Evolutionary conservation across 108 stramenopile species (phyloP).

Genomic region (Fragilariopsis cylindrus): DNA sequence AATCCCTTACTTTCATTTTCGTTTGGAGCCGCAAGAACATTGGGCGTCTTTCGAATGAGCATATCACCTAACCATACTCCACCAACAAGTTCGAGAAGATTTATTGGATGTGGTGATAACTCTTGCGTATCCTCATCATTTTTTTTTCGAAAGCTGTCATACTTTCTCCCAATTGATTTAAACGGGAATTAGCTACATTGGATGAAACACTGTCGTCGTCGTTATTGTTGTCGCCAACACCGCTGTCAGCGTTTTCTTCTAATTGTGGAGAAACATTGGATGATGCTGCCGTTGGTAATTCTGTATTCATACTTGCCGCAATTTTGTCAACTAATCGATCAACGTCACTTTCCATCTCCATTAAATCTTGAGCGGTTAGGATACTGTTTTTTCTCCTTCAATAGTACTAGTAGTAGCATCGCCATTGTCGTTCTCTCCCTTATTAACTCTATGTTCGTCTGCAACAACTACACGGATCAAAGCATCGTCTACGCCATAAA

Average conservation of each 20-base stretch:
- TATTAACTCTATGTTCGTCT: constrained; percentile 29
- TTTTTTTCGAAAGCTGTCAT: constrained; percentile 24
- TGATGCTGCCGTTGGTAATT: background rate
- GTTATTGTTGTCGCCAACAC: background rate
- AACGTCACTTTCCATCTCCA: constrained; percentile 51
- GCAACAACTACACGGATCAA: constrained; percentile 49
- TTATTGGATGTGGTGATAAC: constrained; percentile 47
- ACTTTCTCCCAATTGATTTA: constrained; percentile 35
- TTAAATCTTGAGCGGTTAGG: constrained; percentile 38
- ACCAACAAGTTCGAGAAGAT: constrained; percentile 58
- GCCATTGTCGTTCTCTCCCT: constrained; percentile 2
- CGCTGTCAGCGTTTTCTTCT: background rate
- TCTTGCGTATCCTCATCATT: constrained; percentile 16
- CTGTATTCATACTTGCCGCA: constrained; percentile 25
- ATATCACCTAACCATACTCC: constrained; percentile 81
- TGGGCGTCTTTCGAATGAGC: constrained; percentile 59
- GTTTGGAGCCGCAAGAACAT: constrained; percentile 25
- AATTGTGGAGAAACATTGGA: constrained; percentile 2
- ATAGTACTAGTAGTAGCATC: background rate
- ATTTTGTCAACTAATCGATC: constrained; percentile 52
- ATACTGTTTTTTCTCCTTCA: constrained; percentile 11
- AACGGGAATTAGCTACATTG: background rate
- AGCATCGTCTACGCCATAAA: constrained; percentile 52
- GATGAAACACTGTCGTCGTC: background rate
- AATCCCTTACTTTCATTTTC: constrained; percentile 34